Evolutionary conservation across 257 asterid genomes (phyloP), one percentile per base, ranked within the genome.

Genomic region (Solanum infundibuliforme): DNA sequence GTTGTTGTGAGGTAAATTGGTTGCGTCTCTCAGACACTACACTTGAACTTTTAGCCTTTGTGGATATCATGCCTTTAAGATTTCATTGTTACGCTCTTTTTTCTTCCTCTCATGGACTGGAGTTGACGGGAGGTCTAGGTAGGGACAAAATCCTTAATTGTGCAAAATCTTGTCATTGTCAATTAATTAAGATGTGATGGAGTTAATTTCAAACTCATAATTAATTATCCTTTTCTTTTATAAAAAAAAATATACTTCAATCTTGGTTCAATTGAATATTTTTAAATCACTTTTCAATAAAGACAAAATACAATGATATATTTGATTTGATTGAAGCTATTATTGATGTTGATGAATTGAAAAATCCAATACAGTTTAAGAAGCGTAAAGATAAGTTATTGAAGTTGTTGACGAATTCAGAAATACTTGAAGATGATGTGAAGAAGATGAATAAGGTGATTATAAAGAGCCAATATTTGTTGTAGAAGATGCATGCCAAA

Each of bases 1-100:
- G 94, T 98, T 89, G 91, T 91, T 85, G 92, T 91, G 86, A 97
- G 99, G 99, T 97, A 93, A 75, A 86, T 21, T 34, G 60, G 20
- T 32, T 46, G 25, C 72, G 2, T 29, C 69, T 82, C 86, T 31
- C 43, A 27, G 29, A 48, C 36, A 31, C 20, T 23, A 9, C 46
- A 39, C 43, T 46, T 81, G 34, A 16, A 82, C 43, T 27, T 48
- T 20, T 8, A 46, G 85, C 68, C 41, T 48, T 16, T 31, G 69
- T 82, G 86, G 86, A 48, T 48, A 9, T 16, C 41, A 29, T 82
- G 43, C 34, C 69, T 48, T 82, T 7, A 82, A 48, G 43, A 82
- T 82, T 20, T 27, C 41, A 81, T 29, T 81, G 35, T 16, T 29
- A 29, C 10, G 3, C 60, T 76, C 60, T 48, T 9, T 46, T 82